phyloP scores from a whole-genome alignment of 306 rosid species.

The Castanea mollissima region DNA sequence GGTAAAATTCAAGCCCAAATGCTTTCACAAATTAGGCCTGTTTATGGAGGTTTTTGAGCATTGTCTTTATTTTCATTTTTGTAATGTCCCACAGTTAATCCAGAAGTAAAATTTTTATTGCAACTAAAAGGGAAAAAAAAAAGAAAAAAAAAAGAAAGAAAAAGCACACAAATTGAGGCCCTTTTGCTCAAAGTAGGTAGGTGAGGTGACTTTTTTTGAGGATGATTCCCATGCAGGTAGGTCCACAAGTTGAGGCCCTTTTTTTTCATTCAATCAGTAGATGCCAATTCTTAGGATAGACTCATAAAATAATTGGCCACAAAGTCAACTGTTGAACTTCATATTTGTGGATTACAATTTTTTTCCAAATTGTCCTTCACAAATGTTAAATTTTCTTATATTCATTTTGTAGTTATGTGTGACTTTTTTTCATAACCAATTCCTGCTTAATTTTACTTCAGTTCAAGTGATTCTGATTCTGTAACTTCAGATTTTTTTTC shows the following conservation, averaged over 20 bases:
- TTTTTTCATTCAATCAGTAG: no score
- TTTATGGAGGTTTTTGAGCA: background rate
- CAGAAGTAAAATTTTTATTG: no score
- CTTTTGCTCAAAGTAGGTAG: no score
- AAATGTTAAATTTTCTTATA: conserved; percentile 1
- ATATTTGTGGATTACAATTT: background rate
- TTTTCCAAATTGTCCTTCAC: background rate
- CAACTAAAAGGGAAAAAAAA: no score
- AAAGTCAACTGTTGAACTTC: conserved; percentile 7
- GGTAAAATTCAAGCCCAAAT: no score
- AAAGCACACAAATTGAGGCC: no score
- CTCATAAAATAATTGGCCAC: background rate
- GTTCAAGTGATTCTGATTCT: background rate
- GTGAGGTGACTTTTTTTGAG: no score
- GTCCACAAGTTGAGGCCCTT: no score
- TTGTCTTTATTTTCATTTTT: background rate
- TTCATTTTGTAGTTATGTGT: background rate
- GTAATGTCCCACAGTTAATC: no score
- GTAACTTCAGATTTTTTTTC: background rate
- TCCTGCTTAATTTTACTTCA: background rate
- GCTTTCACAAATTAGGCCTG: no score
- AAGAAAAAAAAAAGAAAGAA: no score
- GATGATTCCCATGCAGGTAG: no score
- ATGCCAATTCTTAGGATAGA: background rate
- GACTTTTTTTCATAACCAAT: background rate